Evolutionary conservation across 345 rosid species (phyloP).

Genomic region (Eucalyptus caleyi): DNA sequence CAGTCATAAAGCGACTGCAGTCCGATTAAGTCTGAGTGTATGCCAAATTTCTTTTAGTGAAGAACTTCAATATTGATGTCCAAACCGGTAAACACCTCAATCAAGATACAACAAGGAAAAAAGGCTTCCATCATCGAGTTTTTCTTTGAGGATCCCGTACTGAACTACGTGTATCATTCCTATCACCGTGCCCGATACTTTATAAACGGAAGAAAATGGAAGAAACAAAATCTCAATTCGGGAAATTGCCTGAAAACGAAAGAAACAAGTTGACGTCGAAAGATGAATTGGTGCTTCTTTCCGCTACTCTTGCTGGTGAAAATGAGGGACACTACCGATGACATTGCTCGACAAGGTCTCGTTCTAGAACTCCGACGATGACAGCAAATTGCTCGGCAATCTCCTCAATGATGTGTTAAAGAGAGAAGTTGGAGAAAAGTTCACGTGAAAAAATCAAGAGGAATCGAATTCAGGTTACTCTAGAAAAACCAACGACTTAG

Average conservation of each 20-base stretch:
- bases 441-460: conserved; percentile 64
- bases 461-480: conserved; percentile 42
- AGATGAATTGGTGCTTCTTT: neutral
- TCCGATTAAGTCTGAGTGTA: no score
- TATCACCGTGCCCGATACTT: neutral
- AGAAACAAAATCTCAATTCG: neutral
- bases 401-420: conserved; percentile 71
- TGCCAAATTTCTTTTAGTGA: no score
- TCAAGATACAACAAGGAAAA: neutral
- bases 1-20: no score
- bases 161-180: neutral
- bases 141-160: neutral
- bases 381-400: conserved; percentile 71
- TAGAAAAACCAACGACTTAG: neutral
- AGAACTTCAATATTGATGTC: neutral
- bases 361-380: conserved; percentile 81
- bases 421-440: conserved; percentile 45
- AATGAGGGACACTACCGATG: conserved; percentile 91
- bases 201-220: neutral
- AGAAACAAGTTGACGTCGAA: neutral
- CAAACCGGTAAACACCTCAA: neutral
- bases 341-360: conserved; percentile 78
- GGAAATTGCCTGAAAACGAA: neutral
- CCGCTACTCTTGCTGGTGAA: neutral
- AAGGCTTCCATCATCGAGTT: neutral